Percentiles rank a stretch among this genome's conserved stretches.
phyloP scores from a whole-genome alignment of 202 grass and related monocot genomes.

The Setaria viridis region DNA sequence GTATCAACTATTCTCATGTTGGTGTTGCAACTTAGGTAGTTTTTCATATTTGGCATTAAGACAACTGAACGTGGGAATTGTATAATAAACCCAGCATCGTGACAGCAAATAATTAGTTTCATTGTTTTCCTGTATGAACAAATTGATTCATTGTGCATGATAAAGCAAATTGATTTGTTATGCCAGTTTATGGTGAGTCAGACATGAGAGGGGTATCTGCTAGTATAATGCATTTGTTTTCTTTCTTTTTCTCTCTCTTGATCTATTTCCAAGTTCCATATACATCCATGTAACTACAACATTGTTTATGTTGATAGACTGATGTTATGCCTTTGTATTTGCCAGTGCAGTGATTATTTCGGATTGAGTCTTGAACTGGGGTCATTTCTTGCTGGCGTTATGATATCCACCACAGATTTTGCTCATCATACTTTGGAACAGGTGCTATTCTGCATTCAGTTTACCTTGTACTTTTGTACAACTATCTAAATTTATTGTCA shows the following conservation, averaged over 20 bases:
- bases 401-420: conserved; percentile 98
- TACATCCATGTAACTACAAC: conserved; percentile 7
- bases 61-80: conserved; percentile 7
- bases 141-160: conserved; percentile 10
- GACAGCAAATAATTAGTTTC: neutral
- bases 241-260: neutral
- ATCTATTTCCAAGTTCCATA: neutral
- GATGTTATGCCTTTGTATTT: conserved; percentile 56
- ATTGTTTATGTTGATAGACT: conserved; percentile 38
- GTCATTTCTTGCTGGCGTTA: conserved; percentile 97
- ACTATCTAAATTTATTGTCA: neutral
- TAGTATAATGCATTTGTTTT: neutral
- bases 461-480: conserved; percentile 22
- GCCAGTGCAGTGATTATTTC: conserved; percentile 94
- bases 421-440: conserved; percentile 97
- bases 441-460: conserved; percentile 58
- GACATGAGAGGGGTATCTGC: neutral
- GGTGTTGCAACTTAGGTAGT: neutral
- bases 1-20: conserved; percentile 30
- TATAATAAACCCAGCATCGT: conserved; percentile 12
- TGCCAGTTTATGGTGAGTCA: conserved; percentile 2
- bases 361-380: conserved; percentile 98
- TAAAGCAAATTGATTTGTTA: neutral
- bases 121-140: conserved; percentile 6
- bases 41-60: conserved; percentile 2